These are phyloP conservation scores for Dactylonectria macrodidyma DNA, from an alignment of 2,329 filamentous ascomycete genomes.

Conservation along the genomic window DNA sequence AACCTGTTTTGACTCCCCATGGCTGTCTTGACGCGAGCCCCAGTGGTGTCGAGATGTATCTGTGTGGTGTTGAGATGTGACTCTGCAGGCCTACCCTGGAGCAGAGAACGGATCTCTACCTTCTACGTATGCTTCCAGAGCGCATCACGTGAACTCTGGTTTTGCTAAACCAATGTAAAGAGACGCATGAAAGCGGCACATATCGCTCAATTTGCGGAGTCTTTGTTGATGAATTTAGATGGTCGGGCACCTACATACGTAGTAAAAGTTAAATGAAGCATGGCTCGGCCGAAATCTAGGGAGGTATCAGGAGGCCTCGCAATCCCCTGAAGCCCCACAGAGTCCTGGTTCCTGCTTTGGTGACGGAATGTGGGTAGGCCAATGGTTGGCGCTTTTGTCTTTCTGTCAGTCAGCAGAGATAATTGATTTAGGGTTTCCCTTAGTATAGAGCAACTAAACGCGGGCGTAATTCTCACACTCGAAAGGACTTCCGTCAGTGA, in stretches of 20 bases:
- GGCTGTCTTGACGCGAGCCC: not conserved
- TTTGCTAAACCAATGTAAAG: not conserved
- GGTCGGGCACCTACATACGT: not conserved
- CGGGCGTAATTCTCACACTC: not conserved
- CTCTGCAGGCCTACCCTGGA: not conserved
- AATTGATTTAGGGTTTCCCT: not conserved
- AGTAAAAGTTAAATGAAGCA: conserved; percentile 1
- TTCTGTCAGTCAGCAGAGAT: not conserved
- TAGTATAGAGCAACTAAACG: not conserved
- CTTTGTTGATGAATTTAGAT: conserved; percentile 14
- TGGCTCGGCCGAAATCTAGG: conserved; percentile 8
- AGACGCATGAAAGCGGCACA: not conserved
- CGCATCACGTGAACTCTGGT: conserved; percentile 11
- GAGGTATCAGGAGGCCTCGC: conserved; percentile 24
- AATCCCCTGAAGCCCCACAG: not conserved
- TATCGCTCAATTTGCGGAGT: not conserved
- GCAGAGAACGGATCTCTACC: not conserved
- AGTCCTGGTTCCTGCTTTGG: not conserved
- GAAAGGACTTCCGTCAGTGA: not conserved
- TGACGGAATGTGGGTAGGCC: not conserved
- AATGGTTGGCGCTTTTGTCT: not conserved
- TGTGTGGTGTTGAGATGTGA: not conserved
- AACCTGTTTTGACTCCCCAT: not conserved
- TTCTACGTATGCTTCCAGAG: not conserved
- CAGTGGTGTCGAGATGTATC: not conserved